phyloP scores from a whole-genome alignment of 768 basidiomycete genomes.

The Lentinula lateritia region DNA sequence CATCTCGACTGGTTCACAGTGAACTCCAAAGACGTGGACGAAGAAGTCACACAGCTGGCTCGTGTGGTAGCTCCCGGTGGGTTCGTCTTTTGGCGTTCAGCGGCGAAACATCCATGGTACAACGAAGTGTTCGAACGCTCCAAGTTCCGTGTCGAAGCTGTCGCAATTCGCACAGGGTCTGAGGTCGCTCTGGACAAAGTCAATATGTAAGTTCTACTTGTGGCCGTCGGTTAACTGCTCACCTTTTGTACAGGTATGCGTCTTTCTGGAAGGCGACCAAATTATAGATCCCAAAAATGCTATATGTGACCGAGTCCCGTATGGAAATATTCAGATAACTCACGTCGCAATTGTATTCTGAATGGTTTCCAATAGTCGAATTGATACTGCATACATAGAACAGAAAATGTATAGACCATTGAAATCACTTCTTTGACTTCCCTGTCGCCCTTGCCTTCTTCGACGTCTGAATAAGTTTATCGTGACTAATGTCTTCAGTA shows the following conservation, averaged over 20 bases:
- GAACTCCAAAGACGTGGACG: constrained; percentile 38
- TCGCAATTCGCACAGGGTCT: constrained; percentile 47
- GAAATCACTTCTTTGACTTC: constrained; percentile 11
- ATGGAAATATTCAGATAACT: too few relatives aligned
- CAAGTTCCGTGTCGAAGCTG: constrained; percentile 48
- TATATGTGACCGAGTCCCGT: too few relatives aligned
- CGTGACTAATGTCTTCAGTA: constrained; percentile 24
- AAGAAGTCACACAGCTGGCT: constrained; percentile 50
- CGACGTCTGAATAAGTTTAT: constrained; percentile 31
- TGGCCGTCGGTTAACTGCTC: background rate
- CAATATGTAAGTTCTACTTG: constrained; percentile 47
- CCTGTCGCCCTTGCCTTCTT: constrained; percentile 32
- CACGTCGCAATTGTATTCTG: too few relatives aligned
- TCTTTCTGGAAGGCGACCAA: constrained; percentile 29
- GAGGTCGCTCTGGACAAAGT: constrained; percentile 55
- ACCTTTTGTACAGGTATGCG: constrained; percentile 22
- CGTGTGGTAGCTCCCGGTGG: constrained; percentile 56
- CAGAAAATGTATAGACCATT: background rate
- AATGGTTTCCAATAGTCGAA: background rate
- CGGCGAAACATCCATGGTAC: constrained; percentile 64
- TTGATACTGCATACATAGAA: too few relatives aligned
- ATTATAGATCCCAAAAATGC: background rate
- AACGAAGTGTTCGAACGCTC: constrained; percentile 45
- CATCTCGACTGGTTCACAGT: constrained; percentile 58
- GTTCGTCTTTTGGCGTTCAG: constrained; percentile 61